Evolutionary conservation across 164 flowering plant genomes (phyloP), one percentile per base, ranked within the genome.

Genomic region (Paratinospora sagittata): DNA sequence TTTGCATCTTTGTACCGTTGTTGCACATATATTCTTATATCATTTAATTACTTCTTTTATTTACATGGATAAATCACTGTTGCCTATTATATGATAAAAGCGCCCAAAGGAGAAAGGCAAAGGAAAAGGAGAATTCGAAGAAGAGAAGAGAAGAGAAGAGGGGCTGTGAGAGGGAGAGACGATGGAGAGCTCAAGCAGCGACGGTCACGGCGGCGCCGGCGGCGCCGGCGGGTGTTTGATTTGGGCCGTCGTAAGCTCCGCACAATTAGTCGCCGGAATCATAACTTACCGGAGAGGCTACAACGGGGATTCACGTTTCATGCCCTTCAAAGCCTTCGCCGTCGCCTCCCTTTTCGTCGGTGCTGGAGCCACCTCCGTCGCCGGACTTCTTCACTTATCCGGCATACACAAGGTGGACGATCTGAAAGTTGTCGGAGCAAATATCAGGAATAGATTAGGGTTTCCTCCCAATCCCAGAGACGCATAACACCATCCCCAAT

Each of bases 341-440:
- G 89, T 93, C 65, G 95, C 98, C 24, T 88, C 95, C 8, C 90
- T 93, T 72, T 85, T 89, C 79, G 87, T 93, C 73, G 90, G 97
- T 58, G 82, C 90, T 61, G 82, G 81, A 27, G 89, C 95, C 63
- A 68, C 92, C 41, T 85, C 88, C 74, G 30, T 85, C 55, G 49
- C 81, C 26, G 85, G 85, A 12, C 23, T 67, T 24, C 85, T 91
- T 43, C 72, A 68, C 8, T 82, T 84, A 67, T 78, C 78, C 55
- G 98, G 97, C 71, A 83, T 92, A 65, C 81, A 72, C 72, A 74
- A 80, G 86, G 94, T 87, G 34, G 49, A 47, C 34, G 90, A 89
- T 52, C n/a, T 86, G 70, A 75, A 81, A 73, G 78, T 75, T 64
- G 68, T 81, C 23, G 91, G 94, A 41, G 81, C 82, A 49, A 82